Conservation (phyloP, 805 yeast genomes). For the Starmerella khaoyaiensis region DNA sequence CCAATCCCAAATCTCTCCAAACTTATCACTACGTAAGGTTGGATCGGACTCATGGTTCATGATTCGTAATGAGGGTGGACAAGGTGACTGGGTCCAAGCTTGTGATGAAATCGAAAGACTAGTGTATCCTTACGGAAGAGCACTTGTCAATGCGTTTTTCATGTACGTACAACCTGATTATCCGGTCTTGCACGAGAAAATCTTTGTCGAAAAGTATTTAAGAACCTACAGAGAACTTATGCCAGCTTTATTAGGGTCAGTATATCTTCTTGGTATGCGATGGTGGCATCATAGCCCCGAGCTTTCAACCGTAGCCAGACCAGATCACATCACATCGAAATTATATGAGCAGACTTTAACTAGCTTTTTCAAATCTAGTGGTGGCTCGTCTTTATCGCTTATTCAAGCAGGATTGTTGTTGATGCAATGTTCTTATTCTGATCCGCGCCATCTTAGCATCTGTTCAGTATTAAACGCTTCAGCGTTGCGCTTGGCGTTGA, state of each 20-base stretch:
- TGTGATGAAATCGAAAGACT: conserved; percentile 73
- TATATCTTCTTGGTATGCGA: conserved; percentile 73
- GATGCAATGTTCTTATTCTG: conserved; percentile 39
- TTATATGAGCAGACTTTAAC: conserved; percentile 55
- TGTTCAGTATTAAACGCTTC: conserved; percentile 78
- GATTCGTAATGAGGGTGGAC: conserved; percentile 56
- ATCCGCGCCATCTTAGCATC: conserved; percentile 65
- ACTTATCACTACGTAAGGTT: conserved; percentile 63
- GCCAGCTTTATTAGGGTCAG: conserved; percentile 83
- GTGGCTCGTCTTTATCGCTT: conserved; percentile 79
- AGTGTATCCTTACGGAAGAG: conserved; percentile 86
- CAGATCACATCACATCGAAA: conserved; percentile 45
- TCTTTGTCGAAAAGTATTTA: conserved; percentile 78
- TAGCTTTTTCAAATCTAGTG: conserved; percentile 57
- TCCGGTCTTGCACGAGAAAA: conserved; percentile 83
- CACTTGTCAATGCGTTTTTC: conserved; percentile 55
- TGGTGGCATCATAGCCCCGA: conserved; percentile 90
- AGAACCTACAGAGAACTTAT: conserved; percentile 85
- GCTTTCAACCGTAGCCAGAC: conserved; percentile 62
- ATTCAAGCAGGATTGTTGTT: conserved; percentile 33
- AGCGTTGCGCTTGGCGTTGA: conserved; percentile 82
- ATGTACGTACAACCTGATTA: conserved; percentile 80
- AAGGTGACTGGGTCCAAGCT: conserved; percentile 59
- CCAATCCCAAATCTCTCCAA: conserved; percentile 60
- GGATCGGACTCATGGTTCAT: conserved; percentile 64